Evolutionary conservation across 352 stramenopile genomes (phyloP).

Genomic region (Sclerospora graminicola): DNA sequence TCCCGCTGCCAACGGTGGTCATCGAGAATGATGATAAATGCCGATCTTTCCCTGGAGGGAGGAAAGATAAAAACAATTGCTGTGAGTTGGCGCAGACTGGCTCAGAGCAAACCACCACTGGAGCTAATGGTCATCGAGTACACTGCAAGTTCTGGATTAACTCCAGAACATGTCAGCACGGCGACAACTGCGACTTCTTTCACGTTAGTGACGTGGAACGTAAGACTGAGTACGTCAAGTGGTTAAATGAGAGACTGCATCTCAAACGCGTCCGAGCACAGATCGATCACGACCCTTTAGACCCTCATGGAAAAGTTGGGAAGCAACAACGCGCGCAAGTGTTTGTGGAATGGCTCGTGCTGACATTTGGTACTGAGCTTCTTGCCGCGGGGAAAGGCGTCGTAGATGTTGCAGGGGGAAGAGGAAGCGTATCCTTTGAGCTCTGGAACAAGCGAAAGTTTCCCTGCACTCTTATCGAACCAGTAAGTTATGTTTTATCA

Average conservation of each 20-base stretch:
- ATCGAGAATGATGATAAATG: slow-evolving; percentile 4
- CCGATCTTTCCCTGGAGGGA: not conserved
- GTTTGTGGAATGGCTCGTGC: slow-evolving; percentile 71
- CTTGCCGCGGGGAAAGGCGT: slow-evolving; percentile 48
- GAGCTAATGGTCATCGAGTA: slow-evolving; percentile 3
- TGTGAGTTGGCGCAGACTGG: not conserved
- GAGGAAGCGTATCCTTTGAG: slow-evolving; percentile 75
- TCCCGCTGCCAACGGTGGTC: slow-evolving; percentile 37
- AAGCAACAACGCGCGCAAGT: slow-evolving; percentile 64
- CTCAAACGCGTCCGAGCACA: slow-evolving; percentile 47
- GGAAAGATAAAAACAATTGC: not conserved
- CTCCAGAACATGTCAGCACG: slow-evolving; percentile 54
- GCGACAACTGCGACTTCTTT: slow-evolving; percentile 52
- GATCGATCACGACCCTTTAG: slow-evolving; percentile 46
- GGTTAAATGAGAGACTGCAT: slow-evolving; percentile 49
- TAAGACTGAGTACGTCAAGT: slow-evolving; percentile 41
- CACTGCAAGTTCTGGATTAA: slow-evolving; percentile 85
- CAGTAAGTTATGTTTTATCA: slow-evolving; percentile 26
- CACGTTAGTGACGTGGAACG: slow-evolving; percentile 38
- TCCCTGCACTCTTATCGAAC: slow-evolving; percentile 68
- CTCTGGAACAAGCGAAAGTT: slow-evolving; percentile 76
- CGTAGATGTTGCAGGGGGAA: slow-evolving; percentile 72
- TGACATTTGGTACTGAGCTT: slow-evolving; percentile 41
- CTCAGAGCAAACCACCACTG: not conserved
- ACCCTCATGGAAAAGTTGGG: slow-evolving; percentile 57